Evolutionary conservation across 2,329 filamentous ascomycete genomes (phyloP), one percentile per base, ranked within the genome.

Genomic region (Elsinoe perseae): DNA sequence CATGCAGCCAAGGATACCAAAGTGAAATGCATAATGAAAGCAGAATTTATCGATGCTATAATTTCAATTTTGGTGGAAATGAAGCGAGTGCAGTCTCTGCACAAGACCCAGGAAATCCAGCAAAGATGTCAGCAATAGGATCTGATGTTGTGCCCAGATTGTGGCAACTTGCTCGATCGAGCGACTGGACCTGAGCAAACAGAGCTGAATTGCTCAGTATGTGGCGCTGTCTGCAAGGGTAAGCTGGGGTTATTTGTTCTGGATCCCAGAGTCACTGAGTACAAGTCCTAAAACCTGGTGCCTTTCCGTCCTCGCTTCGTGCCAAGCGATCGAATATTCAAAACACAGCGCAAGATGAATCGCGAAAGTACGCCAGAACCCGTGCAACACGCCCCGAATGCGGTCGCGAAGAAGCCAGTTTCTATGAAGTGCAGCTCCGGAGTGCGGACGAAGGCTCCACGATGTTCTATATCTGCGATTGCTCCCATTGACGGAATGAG

Each of bases 361-460:
- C 89, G 64, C 60, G 65, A 42, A 90, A 84, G 40, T 86, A 86
- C 67, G 86, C 84, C 52, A 77, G 78, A 23, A 87, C 80, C 63
- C 75, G 80, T 59, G 78, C 86, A 69, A 83, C 79, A 43, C 97
- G 93, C 69, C 81, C 85, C 44, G 84, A 89, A 65, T 97, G 93
- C 70, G 89, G 86, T 14, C 78, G 83, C 54, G 84, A 83, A 54
- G 85, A 95, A 68, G 89, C 97, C 71, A 86, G 84, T 64, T 97
- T 85, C 70, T 87, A 89, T 50, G 86, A 86, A 2, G 82, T 89
- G 59, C 93, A 98, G 70, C 75, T 95, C 65, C 85, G 92, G 64
- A 85, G 90, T 76, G 93, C 92, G 56, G 93, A 98, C 70, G 92
- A 97, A 81, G 93, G 93, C 59, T 89, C 86, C 62, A 96, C 92